Evolutionary conservation across 2,329 filamentous ascomycete species (phyloP).

Genomic region (Xylariaceae sp.): DNA sequence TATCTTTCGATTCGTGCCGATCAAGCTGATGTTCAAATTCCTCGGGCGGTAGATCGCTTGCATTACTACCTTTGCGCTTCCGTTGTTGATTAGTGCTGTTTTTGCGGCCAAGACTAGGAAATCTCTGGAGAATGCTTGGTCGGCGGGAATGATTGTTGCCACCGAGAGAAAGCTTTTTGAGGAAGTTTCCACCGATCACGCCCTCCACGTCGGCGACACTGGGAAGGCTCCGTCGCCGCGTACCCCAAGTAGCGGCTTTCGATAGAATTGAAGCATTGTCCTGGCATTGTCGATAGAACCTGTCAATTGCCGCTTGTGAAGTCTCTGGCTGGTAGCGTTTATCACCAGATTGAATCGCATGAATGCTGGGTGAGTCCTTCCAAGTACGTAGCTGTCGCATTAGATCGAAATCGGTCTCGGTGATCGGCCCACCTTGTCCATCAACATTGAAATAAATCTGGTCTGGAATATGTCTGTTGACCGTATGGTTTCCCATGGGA

Average conservation of each 20-base stretch:
- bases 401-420: conserved; percentile 45
- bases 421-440: conserved; percentile 37
- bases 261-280: conserved; percentile 59
- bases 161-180: conserved; percentile 57
- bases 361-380: conserved; percentile 45
- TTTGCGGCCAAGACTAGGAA: conserved; percentile 48
- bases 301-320: conserved; percentile 51
- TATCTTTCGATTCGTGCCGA: conserved; percentile 41
- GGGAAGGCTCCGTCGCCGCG: conserved; percentile 61
- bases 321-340: conserved; percentile 43
- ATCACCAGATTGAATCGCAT: conserved; percentile 37
- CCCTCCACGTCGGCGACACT: conserved; percentile 57
- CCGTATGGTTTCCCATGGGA: conserved; percentile 42
- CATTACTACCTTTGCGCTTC: conserved; percentile 45
- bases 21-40: conserved; percentile 23
- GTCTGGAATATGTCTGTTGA: conserved; percentile 46
- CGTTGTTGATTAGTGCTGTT: conserved; percentile 42
- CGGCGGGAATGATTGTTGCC: conserved; percentile 40
- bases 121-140: conserved; percentile 51
- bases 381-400: conserved; percentile 47
- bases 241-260: conserved; percentile 66
- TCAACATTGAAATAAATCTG: conserved; percentile 46
- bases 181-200: conserved; percentile 55
- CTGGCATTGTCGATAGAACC: conserved; percentile 47
- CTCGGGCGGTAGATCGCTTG: conserved; percentile 33